Percentiles rank a stretch among this genome's conserved stretches.
These are phyloP conservation scores for Phytopythium kandeliae DNA, from an alignment of 352 stramenopile species.

Conservation along the genomic window DNA sequence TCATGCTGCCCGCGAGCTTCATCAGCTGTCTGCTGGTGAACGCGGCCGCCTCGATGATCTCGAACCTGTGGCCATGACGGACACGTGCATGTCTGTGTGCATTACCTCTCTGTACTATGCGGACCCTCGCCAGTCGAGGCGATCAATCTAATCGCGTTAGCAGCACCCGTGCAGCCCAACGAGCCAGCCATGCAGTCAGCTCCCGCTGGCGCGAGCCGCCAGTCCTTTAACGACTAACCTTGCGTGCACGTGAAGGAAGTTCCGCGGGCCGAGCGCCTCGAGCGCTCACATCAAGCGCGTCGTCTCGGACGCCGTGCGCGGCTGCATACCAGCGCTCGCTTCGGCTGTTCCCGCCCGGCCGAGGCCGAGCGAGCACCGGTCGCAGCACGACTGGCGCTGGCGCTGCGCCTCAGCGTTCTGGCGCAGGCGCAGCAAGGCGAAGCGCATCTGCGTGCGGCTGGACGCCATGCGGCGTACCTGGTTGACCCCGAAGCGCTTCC, in stretches of 20 bases:
- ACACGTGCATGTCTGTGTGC: not conserved
- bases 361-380: not conserved
- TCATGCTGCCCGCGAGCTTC: slow-evolving; percentile 76
- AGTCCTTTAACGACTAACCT: not conserved
- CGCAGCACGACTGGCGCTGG: not conserved
- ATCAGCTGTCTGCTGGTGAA: slow-evolving; percentile 81
- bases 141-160: not conserved
- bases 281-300: slow-evolving; percentile 3
- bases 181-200: not conserved
- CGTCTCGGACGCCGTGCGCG: slow-evolving; percentile 7
- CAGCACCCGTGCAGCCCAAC: too few species aligned
- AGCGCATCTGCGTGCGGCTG: slow-evolving; percentile 43
- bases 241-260: not conserved
- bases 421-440: slow-evolving; percentile 54
- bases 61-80: slow-evolving; percentile 67
- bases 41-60: slow-evolving; percentile 59
- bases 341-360: not conserved
- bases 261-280: too few species aligned
- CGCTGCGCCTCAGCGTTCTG: slow-evolving; percentile 26
- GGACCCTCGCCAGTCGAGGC: not conserved
- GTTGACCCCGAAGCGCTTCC: slow-evolving; percentile 62
- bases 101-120: not conserved
- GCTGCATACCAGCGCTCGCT: not conserved
- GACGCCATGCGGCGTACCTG: slow-evolving; percentile 69
- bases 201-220: not conserved